Conservation (phyloP, 257 asterid species). For the Solanum neorickii region DNA sequence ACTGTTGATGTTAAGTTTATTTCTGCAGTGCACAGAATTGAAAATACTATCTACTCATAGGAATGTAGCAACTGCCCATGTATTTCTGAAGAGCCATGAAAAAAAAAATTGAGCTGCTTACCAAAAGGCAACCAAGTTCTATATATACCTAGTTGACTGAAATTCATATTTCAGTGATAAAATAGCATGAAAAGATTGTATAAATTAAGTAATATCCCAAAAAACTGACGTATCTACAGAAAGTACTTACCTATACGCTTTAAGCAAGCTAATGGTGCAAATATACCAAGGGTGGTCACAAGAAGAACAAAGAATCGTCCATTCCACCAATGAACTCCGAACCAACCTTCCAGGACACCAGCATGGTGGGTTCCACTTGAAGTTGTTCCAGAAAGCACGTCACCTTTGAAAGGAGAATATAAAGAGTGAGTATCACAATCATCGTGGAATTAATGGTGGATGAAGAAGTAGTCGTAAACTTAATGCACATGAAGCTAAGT, state of each 20-base stretch:
- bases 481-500: neutral
- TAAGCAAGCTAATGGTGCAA: conserved; percentile 77
- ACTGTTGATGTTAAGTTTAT: neutral
- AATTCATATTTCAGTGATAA: neutral
- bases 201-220: neutral
- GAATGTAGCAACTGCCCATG: neutral
- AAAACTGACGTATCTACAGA: neutral
- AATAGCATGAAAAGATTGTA: neutral
- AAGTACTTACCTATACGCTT: conserved; percentile 61
- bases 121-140: neutral
- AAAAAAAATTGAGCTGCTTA: neutral
- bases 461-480: neutral
- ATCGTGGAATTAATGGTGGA: neutral
- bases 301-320: conserved; percentile 53
- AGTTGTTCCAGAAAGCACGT: conserved; percentile 77
- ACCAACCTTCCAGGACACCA: conserved; percentile 82
- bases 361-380: conserved; percentile 59
- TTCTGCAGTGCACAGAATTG: neutral
- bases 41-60: neutral
- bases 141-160: neutral
- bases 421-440: neutral
- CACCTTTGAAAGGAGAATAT: conserved; percentile 37
- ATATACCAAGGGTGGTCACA: conserved; percentile 51
- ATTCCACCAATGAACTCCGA: conserved; percentile 71
- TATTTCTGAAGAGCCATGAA: neutral